Conservation (phyloP, 495 filamentous ascomycete species). For the Podospora pseudocomata region DNA sequence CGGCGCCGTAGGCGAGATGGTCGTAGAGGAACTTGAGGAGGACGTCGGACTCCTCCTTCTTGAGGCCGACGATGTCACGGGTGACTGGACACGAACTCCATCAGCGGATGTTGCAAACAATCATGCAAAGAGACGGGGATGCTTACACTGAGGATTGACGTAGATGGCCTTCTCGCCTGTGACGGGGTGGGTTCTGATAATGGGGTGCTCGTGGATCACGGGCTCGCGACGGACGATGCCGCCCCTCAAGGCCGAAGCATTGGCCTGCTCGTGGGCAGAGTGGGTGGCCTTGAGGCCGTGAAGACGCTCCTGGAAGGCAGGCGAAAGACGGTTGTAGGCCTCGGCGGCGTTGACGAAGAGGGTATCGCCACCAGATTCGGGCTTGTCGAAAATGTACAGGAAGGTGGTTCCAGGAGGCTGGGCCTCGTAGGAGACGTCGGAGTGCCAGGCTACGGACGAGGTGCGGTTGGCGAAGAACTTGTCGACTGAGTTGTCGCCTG, state of each 20-base stretch:
- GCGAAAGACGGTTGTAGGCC: constrained; percentile 74
- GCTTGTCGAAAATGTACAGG: constrained; percentile 72
- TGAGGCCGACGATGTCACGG: constrained; percentile 66
- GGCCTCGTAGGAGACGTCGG: constrained; percentile 75
- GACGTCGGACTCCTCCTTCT: constrained; percentile 74
- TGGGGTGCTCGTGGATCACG: constrained; percentile 65
- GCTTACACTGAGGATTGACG: constrained; percentile 81
- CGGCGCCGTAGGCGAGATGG: constrained; percentile 74
- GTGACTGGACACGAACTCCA: constrained; percentile 52
- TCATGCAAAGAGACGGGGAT: background rate
- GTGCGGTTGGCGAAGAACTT: constrained; percentile 61
- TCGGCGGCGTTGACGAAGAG: constrained; percentile 68
- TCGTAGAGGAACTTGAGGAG: constrained; percentile 85
- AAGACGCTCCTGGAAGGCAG: constrained; percentile 64
- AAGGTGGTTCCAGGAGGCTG: constrained; percentile 87
- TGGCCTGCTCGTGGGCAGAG: constrained; percentile 69
- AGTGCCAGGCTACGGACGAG: constrained; percentile 74
- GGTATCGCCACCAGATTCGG: constrained; percentile 76
- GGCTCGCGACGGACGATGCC: constrained; percentile 69
- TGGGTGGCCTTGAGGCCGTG: constrained; percentile 76
- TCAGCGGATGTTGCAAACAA: background rate
- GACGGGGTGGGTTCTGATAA: constrained; percentile 74
- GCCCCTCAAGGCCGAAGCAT: constrained; percentile 50
- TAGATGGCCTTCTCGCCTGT: constrained; percentile 85
- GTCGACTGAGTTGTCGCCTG: constrained; percentile 55